Evolutionary conservation across 2,329 filamentous ascomycete genomes (phyloP), one percentile per base, ranked within the genome.

Genomic region (Daldinia sp.): DNA sequence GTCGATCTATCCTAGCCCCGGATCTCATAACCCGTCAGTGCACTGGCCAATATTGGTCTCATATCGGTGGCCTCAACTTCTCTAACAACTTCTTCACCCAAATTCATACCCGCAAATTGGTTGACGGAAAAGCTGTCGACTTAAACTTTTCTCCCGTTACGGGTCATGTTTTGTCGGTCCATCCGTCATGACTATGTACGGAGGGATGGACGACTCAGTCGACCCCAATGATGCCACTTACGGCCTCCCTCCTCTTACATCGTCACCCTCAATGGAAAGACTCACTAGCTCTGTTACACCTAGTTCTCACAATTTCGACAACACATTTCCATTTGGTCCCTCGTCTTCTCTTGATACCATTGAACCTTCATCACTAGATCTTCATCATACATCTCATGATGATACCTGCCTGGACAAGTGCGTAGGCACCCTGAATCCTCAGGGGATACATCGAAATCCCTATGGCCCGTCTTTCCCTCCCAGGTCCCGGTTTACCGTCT

Each of bases 321-420:
- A 67, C 41, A 28, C 33, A 35, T 72, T 71, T 50, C 26, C 69
- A 28, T 74, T 69, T 23, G 50, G 28, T n/a, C 42, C 64, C 2
- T 48, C 66, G 2, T 48, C 66, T 23, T 53, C 56, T 26, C 62
- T 64, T 23, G 69, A 65, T 4, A 68, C 69, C 2, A 57, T 68
- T 33, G 59, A 67, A 23, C 59, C 72, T 1, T 58, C 60, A 13
- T 71, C 60, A 28, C 37, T 74, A 12, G 60, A 72, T 7, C 61
- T 71, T 9, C 55, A 58, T 41, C 71, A 72, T 35, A 67, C 56
- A 6, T 71, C 73, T 18, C 71, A 75, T n/a, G 73, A 76, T 18
- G 62, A 69, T 37, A 41, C 42, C 4, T 73, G 69, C 42, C 18
- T 71, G n/a, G 70, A 74, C 44, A 73, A 68, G 48, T 72, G 70